Evolutionary conservation across 257 asterid species (phyloP), one percentile per base, ranked within the genome.

Genomic region (Jacaranda copaia): DNA sequence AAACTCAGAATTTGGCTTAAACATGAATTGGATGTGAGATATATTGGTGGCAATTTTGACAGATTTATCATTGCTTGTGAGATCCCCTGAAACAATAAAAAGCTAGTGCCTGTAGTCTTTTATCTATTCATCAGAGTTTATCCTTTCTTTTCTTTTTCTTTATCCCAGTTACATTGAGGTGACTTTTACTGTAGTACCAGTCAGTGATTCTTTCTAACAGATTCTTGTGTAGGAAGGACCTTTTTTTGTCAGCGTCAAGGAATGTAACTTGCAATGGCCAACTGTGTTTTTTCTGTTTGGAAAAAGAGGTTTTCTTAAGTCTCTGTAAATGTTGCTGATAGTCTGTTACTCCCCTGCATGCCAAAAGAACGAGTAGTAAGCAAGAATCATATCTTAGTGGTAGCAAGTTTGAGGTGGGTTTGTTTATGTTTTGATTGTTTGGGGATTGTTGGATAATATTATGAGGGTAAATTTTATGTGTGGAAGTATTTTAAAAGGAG

Each of bases 171-270:
- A 74, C 68, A 51, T 7, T 52, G 77, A 14, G 58, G 58, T 55
- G 78, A 68, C 32, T 35, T 62, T 56, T 82, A 72, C 79, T 57
- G 67, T 59, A 81, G 84, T 45, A 8, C 4, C 55, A 15, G 76
- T 48, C 75, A 15, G 39, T 77, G 9, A 78, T 85, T 78, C 76
- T 82, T 82, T 82, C 72, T 65, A 52, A 78, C 83, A 7, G 57
- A 63, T 32, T 35, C 63, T 67, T 66, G 61, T 53, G 61, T 70
- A 70, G 80, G 20, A 68, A 49, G n/a, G 77, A 59, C 3, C 32
- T 55, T 38, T 52, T 77, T 48, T 43, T 68, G 15, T 20, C 45
- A 69, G 19, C 12, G 53, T 67, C 4, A 42, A 72, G 77, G 49
- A 69, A 68, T 74, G 74, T 77, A 81, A 73, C 65, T 32, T 77